A percentile compares a stretch with the other conserved stretches of the same genome.
Evolutionary conservation across 2,329 filamentous ascomycete genomes (phyloP).

Genomic region (Triangularia verruculosa): DNA sequence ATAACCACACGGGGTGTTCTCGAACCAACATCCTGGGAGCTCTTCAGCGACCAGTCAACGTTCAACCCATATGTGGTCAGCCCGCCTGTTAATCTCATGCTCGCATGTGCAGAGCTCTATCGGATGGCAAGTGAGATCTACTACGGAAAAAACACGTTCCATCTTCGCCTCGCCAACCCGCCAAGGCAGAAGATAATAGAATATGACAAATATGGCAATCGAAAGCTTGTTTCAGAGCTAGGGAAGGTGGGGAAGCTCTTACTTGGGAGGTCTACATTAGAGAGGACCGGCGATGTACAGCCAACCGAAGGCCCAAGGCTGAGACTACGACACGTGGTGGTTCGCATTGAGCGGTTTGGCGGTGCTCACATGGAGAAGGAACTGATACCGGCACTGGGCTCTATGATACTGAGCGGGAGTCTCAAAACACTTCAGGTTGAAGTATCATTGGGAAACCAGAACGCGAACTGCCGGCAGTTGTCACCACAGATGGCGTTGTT

Average conservation of each 20-base stretch:
- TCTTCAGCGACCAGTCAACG: neutral
- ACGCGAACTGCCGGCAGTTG: neutral
- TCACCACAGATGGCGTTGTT: neutral
- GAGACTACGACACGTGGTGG: slow-evolving; percentile 6
- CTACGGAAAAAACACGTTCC: slow-evolving; percentile 31
- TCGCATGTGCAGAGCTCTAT: slow-evolving; percentile 27
- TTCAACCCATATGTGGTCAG: neutral
- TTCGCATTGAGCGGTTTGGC: slow-evolving; percentile 6
- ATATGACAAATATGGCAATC: neutral
- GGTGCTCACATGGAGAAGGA: slow-evolving; percentile 5
- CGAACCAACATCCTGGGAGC: neutral
- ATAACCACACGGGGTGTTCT: neutral
- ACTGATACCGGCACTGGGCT: slow-evolving; percentile 25
- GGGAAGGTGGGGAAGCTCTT: neutral
- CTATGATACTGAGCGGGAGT: slow-evolving; percentile 29
- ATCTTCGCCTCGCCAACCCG: slow-evolving; percentile 19
- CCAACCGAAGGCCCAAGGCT: slow-evolving; percentile 4
- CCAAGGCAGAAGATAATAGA: neutral
- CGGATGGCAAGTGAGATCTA: slow-evolving; percentile 28
- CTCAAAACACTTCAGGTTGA: slow-evolving; percentile 24
- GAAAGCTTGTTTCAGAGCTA: neutral
- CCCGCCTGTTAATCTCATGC: slow-evolving; percentile 23
- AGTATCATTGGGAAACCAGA: neutral
- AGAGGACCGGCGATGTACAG: slow-evolving; percentile 11
- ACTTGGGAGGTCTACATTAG: neutral